Evolutionary conservation across 2,329 filamentous ascomycete species (phyloP).

Genomic region (Annulohypoxylon truncatum): DNA sequence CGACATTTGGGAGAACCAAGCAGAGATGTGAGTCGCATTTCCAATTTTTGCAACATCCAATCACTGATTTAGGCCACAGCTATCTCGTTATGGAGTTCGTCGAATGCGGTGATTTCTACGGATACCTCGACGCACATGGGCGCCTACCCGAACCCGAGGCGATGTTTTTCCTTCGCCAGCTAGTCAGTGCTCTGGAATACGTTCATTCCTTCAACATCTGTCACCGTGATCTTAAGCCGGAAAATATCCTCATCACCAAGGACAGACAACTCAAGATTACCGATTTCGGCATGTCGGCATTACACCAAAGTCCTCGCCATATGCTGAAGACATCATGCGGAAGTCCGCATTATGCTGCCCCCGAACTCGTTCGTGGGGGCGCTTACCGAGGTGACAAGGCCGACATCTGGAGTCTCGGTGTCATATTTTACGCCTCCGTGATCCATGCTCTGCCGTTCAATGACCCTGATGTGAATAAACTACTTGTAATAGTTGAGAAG

Average conservation of each 20-base stretch:
- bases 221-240: conserved; percentile 94
- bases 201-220: conserved; percentile 96
- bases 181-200: conserved; percentile 91
- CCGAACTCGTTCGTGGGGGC: conserved; percentile 79
- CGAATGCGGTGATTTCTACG: conserved; percentile 81
- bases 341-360: conserved; percentile 95
- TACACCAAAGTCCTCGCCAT: conserved; percentile 82
- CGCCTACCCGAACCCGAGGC: conserved; percentile 83
- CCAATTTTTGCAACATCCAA: background rate
- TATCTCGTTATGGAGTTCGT: conserved; percentile 96
- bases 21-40: conserved; percentile 79
- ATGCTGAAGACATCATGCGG: conserved; percentile 91
- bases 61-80: conserved; percentile 60
- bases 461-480: conserved; percentile 66
- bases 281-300: conserved; percentile 97
- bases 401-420: conserved; percentile 94
- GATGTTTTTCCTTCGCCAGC: conserved; percentile 89
- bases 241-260: conserved; percentile 90
- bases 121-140: conserved; percentile 81
- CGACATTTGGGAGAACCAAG: conserved; percentile 97
- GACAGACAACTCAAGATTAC: conserved; percentile 88
- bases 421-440: conserved; percentile 89
- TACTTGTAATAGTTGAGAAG: conserved; percentile 71
- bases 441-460: conserved; percentile 88
- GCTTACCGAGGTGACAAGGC: conserved; percentile 84